Base-by-base conservation (phyloP, 108 stramenopile genomes). In the Craspedostauros australis region DNA sequence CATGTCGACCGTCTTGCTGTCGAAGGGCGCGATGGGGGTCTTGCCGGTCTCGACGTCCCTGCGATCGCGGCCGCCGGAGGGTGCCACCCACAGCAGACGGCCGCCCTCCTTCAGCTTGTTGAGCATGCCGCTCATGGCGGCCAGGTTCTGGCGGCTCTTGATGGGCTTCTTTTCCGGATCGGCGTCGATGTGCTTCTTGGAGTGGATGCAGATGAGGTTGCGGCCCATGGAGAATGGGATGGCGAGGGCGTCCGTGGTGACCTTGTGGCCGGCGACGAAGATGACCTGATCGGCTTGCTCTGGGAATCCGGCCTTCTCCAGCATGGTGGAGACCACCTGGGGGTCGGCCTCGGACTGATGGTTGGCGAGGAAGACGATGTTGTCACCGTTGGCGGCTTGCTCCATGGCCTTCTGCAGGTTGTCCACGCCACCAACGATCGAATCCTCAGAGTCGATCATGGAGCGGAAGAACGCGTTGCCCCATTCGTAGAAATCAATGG, bases 301-400 rank as follows among this genome's bases (percentile, higher is more conserved):
- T 11, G 59, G 70, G 39, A 69, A 71, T 1, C 83, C 74, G 9
- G 72, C 86, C 30, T 72, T 66, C 32, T 71, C 73, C 53, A 91
- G 70, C 50, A 95, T 62, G 46, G 65, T 48, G 26, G 77, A 78
- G 44, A 95, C 72, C 42, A 91, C 91, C 66, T 95, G 94, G 6
- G 96, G 96, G 68, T 97, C 96, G 9, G 96, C 96, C 72, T 97
- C 96, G 27, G 83, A 84, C 61, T 97, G 96, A 65, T 97, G 96
- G 62, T 97, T 97, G 45, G 93, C 90, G 36, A 94, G 64, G 46
- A 97, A 87, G 24, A 97, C 69, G 7, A 97, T 94, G 61, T 97
- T 97, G 14, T 97, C 91, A 2, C 96, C 96, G 3, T 54, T 51
- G 0, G 48, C 47, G n/a, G 93, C 34, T 38, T 82, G 81, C 20